Evolutionary conservation across 169 alveolate species (phyloP).

Genomic region (Theileria parva): DNA sequence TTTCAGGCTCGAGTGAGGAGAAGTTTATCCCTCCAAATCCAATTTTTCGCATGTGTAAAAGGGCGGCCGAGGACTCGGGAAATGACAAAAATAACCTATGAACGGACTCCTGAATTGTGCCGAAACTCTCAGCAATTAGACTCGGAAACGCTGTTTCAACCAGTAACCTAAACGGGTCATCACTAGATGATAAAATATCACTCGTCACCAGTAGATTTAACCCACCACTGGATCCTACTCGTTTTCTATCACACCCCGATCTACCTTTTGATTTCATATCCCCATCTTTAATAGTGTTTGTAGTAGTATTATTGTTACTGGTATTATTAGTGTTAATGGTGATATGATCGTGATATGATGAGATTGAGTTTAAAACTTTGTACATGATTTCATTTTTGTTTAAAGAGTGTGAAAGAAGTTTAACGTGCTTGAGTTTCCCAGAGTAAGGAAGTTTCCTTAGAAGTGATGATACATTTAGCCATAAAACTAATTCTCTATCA

Average conservation of each 20-base stretch:
- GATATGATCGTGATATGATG: background rate
- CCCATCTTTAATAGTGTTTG: background rate
- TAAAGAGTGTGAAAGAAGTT: background rate
- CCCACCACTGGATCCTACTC: background rate
- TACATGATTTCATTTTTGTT: slow-evolving; percentile 8
- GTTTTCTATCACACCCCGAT: background rate
- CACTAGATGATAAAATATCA: background rate
- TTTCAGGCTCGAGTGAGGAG: slow-evolving; percentile 14
- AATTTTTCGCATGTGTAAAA: slow-evolving; percentile 17
- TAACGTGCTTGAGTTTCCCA: slow-evolving; percentile 19
- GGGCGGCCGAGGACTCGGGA: slow-evolving; percentile 55
- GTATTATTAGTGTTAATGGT: background rate
- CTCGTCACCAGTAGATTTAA: slow-evolving; percentile 16
- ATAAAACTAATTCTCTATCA: slow-evolving; percentile 1
- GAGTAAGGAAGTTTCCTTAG: slow-evolving; percentile 8
- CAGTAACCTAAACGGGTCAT: slow-evolving; percentile 20
- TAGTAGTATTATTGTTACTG: background rate
- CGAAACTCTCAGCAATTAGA: slow-evolving; percentile 1
- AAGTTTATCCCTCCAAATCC: slow-evolving; percentile 5
- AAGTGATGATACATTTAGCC: slow-evolving; percentile 15
- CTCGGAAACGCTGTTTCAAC: slow-evolving; percentile 33
- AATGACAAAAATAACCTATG: slow-evolving; percentile 39
- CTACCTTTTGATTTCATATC: background rate
- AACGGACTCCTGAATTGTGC: slow-evolving; percentile 14
- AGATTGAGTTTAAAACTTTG: slow-evolving; percentile 1